Evolutionary conservation across 371 early-diverging fungal species (phyloP), one percentile per base, ranked within the genome.

Genomic region (Fennellomyces sp.): DNA sequence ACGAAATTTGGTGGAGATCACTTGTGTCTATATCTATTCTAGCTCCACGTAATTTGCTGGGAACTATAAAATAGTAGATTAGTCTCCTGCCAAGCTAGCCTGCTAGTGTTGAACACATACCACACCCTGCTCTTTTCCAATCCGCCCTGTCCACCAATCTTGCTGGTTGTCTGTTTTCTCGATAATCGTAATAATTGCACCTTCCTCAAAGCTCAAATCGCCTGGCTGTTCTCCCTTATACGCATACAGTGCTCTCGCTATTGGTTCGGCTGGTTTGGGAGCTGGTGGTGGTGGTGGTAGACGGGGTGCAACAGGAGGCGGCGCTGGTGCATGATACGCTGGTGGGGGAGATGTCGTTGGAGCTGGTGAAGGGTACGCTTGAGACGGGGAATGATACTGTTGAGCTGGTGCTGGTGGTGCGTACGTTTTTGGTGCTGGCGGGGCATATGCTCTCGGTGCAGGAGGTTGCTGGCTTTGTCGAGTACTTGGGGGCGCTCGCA

Each of bases 91-190:
- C 13, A 8, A 33, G 35, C 35, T 13, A 33, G 13, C 35, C 13
- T 33, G 35, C 35, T 33, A 33, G 6, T 33, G 13, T 33, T 13
- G 35, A 52, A 35, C 15, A 77, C 76, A 80, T 80, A 84, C 84
- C 11, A 73, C 65, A 27, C 94, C 94, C 58, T 79, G 80, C 56
- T 70, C 64, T 26, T 86, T 89, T 27, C 86, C 78, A 28, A 81
- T 72, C 42, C 56, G 76, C 13, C 94, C 94, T 28, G 82, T 82
- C 94, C 94, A 93, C 94, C 94, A 93, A 67, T 90, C 90, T 59
- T 92, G 81, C 17, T 73, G 76, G 49, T 80, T 84, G 5, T 87
- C 86, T 2, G 88, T 86, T 42, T 83, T 80, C 53, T 87, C 77
- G 25, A 78, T 61, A 25, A 94, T 80, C 0, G 76, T 83, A 61